Evolutionary conservation across 768 basidiomycete species (phyloP), one percentile per base, ranked within the genome.

Genomic region (Gymnopilus junonius): DNA sequence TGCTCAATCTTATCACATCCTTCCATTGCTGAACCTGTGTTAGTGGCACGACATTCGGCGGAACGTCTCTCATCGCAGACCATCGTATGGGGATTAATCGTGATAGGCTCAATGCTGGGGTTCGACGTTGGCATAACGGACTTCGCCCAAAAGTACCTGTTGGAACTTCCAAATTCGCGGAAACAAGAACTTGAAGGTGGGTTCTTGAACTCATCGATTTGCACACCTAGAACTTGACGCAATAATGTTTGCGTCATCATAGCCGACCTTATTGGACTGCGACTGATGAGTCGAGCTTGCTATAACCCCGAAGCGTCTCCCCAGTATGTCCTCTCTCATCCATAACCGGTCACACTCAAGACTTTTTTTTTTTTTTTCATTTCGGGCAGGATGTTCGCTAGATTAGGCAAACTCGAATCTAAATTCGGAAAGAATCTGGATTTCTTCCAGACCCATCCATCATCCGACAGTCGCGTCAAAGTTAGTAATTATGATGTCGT

Each of bases 241-340:
- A 12, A 4, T 31, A 8, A 14, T 54, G 34, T 23, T 45, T 40
- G 62, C 20, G 34, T 42, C 21, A 25, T 11, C 34, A 15, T n/a
- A 94, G 96, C 96, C 37, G 96, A 98, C 72, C 82, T 86, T 29
- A 90, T 99, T 55, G 96, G 97, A 8, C 74, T 98, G 48, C 82
- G 83, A 6, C 80, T 98, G 27, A 90, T 91, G 78, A 83, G 93
- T 54, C 84, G 82, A 67, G 96, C 95, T 0, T 99, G 96, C 76
- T 98, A 87, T 72, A 85, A 98, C 70, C 95, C 96, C 0, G 77
- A 74, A 17, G 91, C 89, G 21, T 85, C 93, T 3, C 87, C 91
- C 12, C 81, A 83, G 94, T 95, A 69, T 67, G 85, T 74, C 7
- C 43, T 27, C 48, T 32, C 17, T 53, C 29, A 21, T 25, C 34